These are phyloP conservation scores for Populus simonii DNA, from an alignment of 345 rosid genomes.

Conservation along the genomic window DNA sequence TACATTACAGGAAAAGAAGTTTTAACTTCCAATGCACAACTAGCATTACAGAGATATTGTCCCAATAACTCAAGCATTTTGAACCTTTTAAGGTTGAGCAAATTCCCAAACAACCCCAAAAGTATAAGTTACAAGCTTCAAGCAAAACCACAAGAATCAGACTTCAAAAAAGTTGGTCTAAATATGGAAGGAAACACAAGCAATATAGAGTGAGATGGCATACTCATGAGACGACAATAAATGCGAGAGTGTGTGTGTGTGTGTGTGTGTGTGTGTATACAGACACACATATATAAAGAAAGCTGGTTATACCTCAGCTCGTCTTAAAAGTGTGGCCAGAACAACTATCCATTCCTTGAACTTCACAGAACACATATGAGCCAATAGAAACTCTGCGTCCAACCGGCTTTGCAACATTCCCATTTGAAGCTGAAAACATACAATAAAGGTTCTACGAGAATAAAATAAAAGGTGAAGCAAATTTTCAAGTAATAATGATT, in stretches of 20 bases:
- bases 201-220: neutral
- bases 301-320: conserved; percentile 64
- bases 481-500: neutral
- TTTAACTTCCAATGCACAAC: neutral
- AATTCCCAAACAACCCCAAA: neutral
- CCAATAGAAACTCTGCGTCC: conserved; percentile 94
- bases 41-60: neutral
- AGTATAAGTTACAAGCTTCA: neutral
- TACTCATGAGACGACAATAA: neutral
- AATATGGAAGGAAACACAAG: neutral
- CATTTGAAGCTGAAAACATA: conserved; percentile 78
- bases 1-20: neutral
- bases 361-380: conserved; percentile 98
- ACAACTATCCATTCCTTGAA: conserved; percentile 99
- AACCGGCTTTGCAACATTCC: conserved; percentile 82
- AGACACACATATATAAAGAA: neutral
- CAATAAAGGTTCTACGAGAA: neutral
- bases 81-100: neutral
- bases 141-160: neutral
- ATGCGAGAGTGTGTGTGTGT: neutral
- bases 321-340: conserved; percentile 85
- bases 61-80: neutral
- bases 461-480: neutral
- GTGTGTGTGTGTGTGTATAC: too few species aligned
- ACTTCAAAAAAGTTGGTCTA: neutral